A percentile compares a stretch with the other conserved stretches of the same genome.
Evolutionary conservation across 169 alveolate species (phyloP).

Genomic region (Eimeria maxima): DNA sequence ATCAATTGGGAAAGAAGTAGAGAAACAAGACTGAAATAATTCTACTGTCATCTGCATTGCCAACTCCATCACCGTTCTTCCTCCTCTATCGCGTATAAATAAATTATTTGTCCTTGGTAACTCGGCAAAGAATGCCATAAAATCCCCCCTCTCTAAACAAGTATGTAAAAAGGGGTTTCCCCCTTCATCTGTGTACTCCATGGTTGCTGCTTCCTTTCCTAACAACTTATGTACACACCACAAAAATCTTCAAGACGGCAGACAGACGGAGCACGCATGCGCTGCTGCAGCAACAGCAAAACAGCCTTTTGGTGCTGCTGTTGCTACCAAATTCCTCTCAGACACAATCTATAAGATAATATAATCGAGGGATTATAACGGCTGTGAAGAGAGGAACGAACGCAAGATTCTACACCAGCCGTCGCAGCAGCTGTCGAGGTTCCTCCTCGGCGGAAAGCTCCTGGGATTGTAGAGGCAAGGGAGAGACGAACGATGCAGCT

Average conservation of each 20-base stretch:
- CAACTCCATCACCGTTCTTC: constrained; percentile 47
- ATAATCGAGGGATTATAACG: neutral
- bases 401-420: neutral
- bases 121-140: constrained; percentile 57
- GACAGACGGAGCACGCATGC: neutral
- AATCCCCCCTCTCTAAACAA: constrained; percentile 4
- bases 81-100: constrained; percentile 51
- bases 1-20: constrained; percentile 69
- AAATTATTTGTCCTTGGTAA: constrained; percentile 14
- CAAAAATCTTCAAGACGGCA: neutral
- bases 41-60: constrained; percentile 75
- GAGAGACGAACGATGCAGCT: neutral
- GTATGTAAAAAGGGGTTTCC: constrained; percentile 60
- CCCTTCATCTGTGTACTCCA: constrained; percentile 32
- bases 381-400: neutral
- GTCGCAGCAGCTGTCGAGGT: neutral
- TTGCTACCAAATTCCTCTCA: neutral
- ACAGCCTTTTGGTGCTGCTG: neutral
- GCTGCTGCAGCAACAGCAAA: constrained; percentile 11
- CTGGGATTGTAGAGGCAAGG: neutral
- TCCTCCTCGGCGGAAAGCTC: neutral
- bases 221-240: neutral
- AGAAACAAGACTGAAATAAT: constrained; percentile 51
- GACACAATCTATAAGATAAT: neutral
- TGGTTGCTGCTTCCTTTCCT: neutral